Evolutionary conservation across 495 filamentous ascomycete species (phyloP).

Genomic region (Penicillium flavigenum): DNA sequence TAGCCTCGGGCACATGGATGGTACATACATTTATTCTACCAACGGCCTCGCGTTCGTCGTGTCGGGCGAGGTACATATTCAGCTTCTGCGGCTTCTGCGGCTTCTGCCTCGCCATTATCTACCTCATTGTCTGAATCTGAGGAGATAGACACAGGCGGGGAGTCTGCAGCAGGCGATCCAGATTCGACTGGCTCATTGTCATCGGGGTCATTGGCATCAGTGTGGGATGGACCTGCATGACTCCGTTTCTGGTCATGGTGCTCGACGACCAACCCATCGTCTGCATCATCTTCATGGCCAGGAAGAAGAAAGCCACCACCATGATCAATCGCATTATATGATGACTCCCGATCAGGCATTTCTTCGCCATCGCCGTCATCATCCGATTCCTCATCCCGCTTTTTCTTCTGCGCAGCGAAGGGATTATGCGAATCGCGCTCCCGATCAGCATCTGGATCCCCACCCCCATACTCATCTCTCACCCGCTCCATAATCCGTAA

Average conservation of each 20-base stretch:
- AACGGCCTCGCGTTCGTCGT: constrained; percentile 27
- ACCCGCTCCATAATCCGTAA: constrained; percentile 79
- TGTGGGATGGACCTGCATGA: not conserved
- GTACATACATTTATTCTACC: not conserved
- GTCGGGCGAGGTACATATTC: constrained; percentile 25
- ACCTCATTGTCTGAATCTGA: constrained; percentile 1
- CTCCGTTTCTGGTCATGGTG: constrained; percentile 19
- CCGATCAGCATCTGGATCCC: constrained; percentile 34
- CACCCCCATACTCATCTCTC: constrained; percentile 72
- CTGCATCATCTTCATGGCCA: constrained; percentile 26
- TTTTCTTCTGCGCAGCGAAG: constrained; percentile 29
- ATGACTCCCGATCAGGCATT: constrained; percentile 11
- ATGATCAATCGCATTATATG: constrained; percentile 28
- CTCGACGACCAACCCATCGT: constrained; percentile 37
- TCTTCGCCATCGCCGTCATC: constrained; percentile 16
- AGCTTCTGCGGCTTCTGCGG: constrained; percentile 10
- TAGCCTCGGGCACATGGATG: not conserved
- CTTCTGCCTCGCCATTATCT: constrained; percentile 16
- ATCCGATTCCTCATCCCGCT: constrained; percentile 5
- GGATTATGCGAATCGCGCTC: constrained; percentile 42
- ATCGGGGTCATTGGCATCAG: not conserved
- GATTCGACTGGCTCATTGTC: not conserved
- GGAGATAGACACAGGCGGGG: not conserved
- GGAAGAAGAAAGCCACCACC: constrained; percentile 39
- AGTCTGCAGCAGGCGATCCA: not conserved